Percentiles rank a stretch among this genome's conserved stretches.
These are phyloP conservation scores for Chlorella sp. DNA, from an alignment of 139 green algal species.

Conservation along the genomic window DNA sequence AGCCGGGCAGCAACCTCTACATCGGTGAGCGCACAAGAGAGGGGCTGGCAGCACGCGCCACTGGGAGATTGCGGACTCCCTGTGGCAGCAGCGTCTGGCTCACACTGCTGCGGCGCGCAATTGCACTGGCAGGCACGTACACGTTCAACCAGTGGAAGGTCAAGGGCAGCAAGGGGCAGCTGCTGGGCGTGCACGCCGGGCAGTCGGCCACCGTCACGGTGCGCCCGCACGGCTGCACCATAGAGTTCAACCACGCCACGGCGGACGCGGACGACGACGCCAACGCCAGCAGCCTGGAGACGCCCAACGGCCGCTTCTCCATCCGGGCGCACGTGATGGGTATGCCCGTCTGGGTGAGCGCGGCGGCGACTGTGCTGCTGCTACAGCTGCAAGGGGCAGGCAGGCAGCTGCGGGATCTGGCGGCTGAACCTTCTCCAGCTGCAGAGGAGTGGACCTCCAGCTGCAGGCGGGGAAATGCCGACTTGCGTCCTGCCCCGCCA, in stretches of 20 bases:
- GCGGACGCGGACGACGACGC: background rate
- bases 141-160: slow-evolving; percentile 23
- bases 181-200: background rate
- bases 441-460: no score
- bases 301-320: slow-evolving; percentile 23
- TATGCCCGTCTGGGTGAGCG: slow-evolving; percentile 32
- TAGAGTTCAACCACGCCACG: background rate
- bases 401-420: no score
- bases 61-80: no score
- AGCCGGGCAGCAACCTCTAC: slow-evolving; percentile 12
- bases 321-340: slow-evolving; percentile 17
- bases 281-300: background rate
- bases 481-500: no score
- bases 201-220: slow-evolving; percentile 2
- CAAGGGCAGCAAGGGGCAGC: background rate
- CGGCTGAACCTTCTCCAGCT: no score
- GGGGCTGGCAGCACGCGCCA: no score
- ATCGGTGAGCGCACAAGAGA: no score
- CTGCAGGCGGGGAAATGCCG: no score
- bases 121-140: slow-evolving; percentile 19
- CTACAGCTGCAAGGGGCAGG: background rate
- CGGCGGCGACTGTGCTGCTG: no score
- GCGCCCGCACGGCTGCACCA: background rate
- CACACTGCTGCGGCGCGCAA: no score
- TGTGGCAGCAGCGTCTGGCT: no score